Conservation (phyloP, 2,329 filamentous ascomycete genomes). For the Botrytis hyacinthi region DNA sequence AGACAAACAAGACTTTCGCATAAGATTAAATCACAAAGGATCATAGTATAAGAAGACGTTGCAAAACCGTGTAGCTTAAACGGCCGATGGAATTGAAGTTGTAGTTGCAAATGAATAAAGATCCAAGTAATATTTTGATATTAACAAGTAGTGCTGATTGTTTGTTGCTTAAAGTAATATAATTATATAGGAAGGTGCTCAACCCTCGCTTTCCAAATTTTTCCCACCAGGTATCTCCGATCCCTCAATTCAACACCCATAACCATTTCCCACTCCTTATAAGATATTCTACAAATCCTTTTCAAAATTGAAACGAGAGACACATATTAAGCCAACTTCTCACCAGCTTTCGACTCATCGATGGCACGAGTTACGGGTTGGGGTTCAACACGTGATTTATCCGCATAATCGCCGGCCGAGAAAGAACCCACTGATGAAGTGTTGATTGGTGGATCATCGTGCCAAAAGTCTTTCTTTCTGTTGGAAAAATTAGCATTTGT, state of each 20-base stretch:
- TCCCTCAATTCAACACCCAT: neutral
- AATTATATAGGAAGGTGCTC: neutral
- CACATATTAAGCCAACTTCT: neutral
- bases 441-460: slow-evolving; percentile 20
- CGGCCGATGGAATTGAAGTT: neutral
- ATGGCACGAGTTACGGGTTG: slow-evolving; percentile 2
- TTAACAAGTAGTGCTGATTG: neutral
- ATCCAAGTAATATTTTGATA: neutral
- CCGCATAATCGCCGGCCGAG: neutral
- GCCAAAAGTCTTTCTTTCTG: slow-evolving; percentile 41
- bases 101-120: neutral
- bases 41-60: neutral
- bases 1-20: neutral
- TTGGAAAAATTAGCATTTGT: slow-evolving; percentile 40
- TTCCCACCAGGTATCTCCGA: neutral
- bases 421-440: slow-evolving; percentile 2
- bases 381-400: neutral
- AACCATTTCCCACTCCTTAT: neutral
- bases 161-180: neutral
- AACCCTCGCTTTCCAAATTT: neutral
- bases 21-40: neutral
- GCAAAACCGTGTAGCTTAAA: neutral
- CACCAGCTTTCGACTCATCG: neutral
- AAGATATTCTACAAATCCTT: neutral
- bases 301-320: neutral